Evolutionary conservation across 495 filamentous ascomycete genomes (phyloP).

Genomic region (Sordaria brevicollis): DNA sequence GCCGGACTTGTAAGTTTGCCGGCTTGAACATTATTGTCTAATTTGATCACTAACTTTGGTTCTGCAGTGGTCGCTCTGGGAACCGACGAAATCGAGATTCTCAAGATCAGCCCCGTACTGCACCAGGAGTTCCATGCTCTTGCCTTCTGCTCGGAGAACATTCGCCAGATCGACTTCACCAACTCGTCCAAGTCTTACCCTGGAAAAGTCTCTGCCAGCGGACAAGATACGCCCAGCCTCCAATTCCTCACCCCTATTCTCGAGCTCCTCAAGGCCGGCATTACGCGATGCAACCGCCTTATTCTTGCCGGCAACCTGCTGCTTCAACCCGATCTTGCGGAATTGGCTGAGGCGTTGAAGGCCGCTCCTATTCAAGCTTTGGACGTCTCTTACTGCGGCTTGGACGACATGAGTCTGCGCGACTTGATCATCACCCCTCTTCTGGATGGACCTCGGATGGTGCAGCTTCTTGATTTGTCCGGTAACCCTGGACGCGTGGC

Average conservation of each 20-base stretch:
- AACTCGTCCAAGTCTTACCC: slow-evolving; percentile 20
- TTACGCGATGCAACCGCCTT: slow-evolving; percentile 21
- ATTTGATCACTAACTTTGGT: slow-evolving; percentile 1
- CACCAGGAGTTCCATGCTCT: slow-evolving; percentile 40
- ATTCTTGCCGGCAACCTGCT: slow-evolving; percentile 17
- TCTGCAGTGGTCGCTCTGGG: slow-evolving; percentile 15
- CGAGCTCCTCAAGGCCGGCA: slow-evolving; percentile 15
- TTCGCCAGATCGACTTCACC: slow-evolving; percentile 34
- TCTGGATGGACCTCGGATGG: slow-evolving; percentile 2
- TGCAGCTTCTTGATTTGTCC: slow-evolving; percentile 52
- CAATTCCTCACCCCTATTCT: slow-evolving; percentile 26
- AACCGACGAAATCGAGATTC: slow-evolving; percentile 24
- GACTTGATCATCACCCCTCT: slow-evolving; percentile 37
- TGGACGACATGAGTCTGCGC: slow-evolving; percentile 16
- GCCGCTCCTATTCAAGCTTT: slow-evolving; percentile 15
- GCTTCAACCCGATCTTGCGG: slow-evolving; percentile 15
- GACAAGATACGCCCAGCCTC: slow-evolving; percentile 2
- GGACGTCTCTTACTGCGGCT: slow-evolving; percentile 21
- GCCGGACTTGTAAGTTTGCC: slow-evolving; percentile 16
- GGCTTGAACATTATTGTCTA: neutral
- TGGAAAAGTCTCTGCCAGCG: neutral
- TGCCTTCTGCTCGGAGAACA: slow-evolving; percentile 31
- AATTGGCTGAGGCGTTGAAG: slow-evolving; percentile 20
- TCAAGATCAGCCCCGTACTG: slow-evolving; percentile 28
- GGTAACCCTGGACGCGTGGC: slow-evolving; percentile 65